Base-by-base conservation (phyloP, 345 rosid genomes). In the Eucalyptus curtisii region DNA sequence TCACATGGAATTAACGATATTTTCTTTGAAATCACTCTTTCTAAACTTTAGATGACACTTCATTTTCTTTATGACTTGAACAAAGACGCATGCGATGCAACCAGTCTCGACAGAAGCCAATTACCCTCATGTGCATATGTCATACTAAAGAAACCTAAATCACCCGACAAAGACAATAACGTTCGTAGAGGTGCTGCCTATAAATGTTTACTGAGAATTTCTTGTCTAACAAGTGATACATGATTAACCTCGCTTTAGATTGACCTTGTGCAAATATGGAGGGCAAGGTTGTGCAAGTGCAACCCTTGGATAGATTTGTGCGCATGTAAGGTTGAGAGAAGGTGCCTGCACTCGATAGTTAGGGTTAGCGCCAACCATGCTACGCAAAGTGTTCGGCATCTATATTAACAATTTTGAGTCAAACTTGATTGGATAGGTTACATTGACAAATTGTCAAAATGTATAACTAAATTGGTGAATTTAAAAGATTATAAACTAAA, bases 311-410 rank as follows among this genome's bases (percentile, higher is more conserved):
- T 5, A 33, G 10, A 71, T 71, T 11, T 71, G 13, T 37, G 45
- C 0, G 24, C 7, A 19, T 5, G 25, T 33, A 68, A 68, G 44
- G 25, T 25, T 3, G 5, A 68, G 82, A 42, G 8, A 71, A 71
- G 14, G 45, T 71, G 16, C 7, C 4, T 30, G 7, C 68, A 59
- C 15, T 13, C 10, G 2, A 30, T 64, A 64, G 17, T 22, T 7
- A 37, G 2, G 27, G 45, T 37, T 0, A 20, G 1, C 0, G 13
- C 4, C 6, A 24, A 4, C 0, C 3, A 10, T 22, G 13, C 1
- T 24, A 24, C 1, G 30, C 2, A 55, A 24, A 24, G 0, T 55
- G 61, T 24, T 24, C 3, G 6, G 30, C 6, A 22, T 55, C 6
- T 55, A 4, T 4, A 9, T 55, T 24, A 55, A 24, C 1, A 24